A percentile compares a stretch with the other conserved stretches of the same genome.
These are phyloP conservation scores for Diaporthe amygdali DNA, from an alignment of 2,329 filamentous ascomycete species.

Conservation along the genomic window DNA sequence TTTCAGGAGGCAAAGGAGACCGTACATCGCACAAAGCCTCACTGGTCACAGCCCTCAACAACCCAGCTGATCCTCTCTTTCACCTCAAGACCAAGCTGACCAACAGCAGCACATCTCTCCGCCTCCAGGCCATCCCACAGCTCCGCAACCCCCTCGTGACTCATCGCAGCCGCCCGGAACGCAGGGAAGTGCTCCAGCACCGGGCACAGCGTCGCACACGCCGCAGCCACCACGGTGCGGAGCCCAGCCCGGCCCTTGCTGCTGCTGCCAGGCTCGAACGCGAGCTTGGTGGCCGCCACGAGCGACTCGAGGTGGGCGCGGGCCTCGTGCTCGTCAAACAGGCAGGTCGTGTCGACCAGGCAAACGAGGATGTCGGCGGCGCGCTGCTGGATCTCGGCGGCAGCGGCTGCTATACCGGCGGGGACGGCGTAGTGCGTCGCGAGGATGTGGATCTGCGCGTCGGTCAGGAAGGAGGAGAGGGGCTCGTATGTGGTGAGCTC, in stretches of 20 bases:
- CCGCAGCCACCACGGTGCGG: not conserved
- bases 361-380: not conserved
- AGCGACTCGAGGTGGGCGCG: not conserved
- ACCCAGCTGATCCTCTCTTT: not conserved
- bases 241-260: not conserved
- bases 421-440: not conserved
- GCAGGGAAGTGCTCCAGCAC: not conserved
- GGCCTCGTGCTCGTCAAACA: not conserved
- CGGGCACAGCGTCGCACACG: not conserved
- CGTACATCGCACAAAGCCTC: not conserved
- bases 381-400: not conserved
- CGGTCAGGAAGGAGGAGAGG: not conserved
- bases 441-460: not conserved
- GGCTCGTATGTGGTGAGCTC: not conserved
- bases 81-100: not conserved
- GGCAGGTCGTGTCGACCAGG: not conserved
- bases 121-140: not conserved
- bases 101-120: too few relatives aligned
- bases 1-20: too few relatives aligned
- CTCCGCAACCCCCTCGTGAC: not conserved
- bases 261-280: not conserved
- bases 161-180: not conserved
- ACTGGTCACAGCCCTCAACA: not conserved
- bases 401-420: not conserved
- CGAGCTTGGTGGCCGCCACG: not conserved